Conservation (phyloP, 2,329 filamentous ascomycete species). For the Pseudogymnoascus sp. region DNA sequence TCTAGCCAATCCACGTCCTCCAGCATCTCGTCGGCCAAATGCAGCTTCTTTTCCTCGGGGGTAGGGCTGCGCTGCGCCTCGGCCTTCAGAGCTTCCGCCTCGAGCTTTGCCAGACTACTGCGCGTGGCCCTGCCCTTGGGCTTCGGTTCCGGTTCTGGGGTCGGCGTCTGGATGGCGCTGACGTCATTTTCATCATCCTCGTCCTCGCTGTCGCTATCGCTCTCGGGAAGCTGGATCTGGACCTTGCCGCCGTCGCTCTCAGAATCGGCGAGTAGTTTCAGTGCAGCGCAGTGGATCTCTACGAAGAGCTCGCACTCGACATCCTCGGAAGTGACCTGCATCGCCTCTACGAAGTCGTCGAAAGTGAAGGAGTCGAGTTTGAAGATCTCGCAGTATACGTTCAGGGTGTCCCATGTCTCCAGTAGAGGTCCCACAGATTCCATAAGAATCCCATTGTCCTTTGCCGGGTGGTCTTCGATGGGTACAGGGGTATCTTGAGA, state of each 20-base stretch:
- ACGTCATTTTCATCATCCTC: conserved; percentile 52
- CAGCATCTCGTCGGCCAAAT: conserved; percentile 71
- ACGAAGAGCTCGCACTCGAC: conserved; percentile 76
- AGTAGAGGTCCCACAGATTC: conserved; percentile 77
- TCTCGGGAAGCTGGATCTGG: conserved; percentile 68
- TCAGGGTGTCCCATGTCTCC: conserved; percentile 93
- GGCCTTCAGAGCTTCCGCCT: conserved; percentile 60
- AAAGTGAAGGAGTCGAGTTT: conserved; percentile 95
- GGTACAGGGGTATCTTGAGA: conserved; percentile 55
- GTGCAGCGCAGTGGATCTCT: conserved; percentile 83
- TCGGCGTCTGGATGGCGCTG: conserved; percentile 46
- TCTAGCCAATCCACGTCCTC: conserved; percentile 76
- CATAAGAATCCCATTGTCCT: conserved; percentile 62
- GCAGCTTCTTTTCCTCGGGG: conserved; percentile 42
- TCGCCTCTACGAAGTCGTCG: conserved; percentile 86
- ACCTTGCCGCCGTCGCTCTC: conserved; percentile 71
- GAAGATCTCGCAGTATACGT: conserved; percentile 95
- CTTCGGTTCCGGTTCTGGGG: conserved; percentile 65
- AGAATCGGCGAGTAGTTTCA: conserved; percentile 76
- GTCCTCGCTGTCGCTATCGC: conserved; percentile 64
- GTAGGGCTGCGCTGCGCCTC: conserved; percentile 41
- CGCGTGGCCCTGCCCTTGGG: conserved; percentile 66
- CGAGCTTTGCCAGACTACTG: conserved; percentile 76
- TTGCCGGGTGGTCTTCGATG: conserved; percentile 38
- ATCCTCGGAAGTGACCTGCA: conserved; percentile 68